These are phyloP conservation scores for Trifolium fragiferum DNA, from an alignment of 306 rosid species.

Conservation along the genomic window DNA sequence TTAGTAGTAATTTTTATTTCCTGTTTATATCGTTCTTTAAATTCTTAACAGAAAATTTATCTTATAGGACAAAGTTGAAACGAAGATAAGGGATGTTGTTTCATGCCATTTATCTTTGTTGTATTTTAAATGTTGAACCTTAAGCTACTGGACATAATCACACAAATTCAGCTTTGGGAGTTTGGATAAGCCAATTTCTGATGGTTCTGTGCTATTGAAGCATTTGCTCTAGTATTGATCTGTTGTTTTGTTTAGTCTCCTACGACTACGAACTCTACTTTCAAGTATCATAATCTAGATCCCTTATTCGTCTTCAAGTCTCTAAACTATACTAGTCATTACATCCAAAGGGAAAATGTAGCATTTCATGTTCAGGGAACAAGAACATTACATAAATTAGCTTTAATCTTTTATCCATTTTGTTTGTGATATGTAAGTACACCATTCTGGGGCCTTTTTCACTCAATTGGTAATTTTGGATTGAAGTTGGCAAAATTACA, in stretches of 20 bases:
- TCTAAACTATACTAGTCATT: neutral
- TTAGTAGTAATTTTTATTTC: neutral
- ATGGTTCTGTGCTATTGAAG: too few species aligned
- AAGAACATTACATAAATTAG: neutral
- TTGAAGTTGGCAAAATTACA: too few species aligned
- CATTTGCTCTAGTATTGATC: too few species aligned
- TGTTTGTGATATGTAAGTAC: too few species aligned
- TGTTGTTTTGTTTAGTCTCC: too few species aligned
- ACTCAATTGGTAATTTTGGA: too few species aligned
- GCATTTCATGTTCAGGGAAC: neutral
- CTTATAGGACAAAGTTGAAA: neutral
- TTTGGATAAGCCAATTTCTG: neutral
- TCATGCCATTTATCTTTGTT: neutral
- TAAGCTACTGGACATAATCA: neutral
- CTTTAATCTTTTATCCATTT: neutral
- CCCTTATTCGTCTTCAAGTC: too few species aligned
- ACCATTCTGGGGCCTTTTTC: too few species aligned
- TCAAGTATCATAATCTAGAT: too few species aligned
- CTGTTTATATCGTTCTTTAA: neutral
- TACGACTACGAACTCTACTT: too few species aligned
- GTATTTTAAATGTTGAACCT: neutral
- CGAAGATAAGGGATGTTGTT: neutral
- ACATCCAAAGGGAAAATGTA: neutral
- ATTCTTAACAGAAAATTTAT: constrained; percentile 1
- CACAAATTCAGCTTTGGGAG: too few species aligned